These are phyloP conservation scores for Silene conica DNA, from an alignment of 148 eudicot species.

Conservation along the genomic window DNA sequence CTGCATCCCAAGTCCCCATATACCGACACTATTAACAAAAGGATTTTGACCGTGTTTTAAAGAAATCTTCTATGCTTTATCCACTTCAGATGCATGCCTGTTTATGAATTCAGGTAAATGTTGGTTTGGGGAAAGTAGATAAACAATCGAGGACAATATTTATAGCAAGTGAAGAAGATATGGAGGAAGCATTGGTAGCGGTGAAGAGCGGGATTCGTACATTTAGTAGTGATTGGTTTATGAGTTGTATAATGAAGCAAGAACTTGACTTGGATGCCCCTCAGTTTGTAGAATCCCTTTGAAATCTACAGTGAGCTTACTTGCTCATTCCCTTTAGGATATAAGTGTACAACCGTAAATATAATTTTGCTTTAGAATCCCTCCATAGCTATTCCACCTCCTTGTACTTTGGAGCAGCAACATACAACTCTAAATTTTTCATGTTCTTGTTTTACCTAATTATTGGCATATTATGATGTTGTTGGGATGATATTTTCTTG, in stretches of 20 bases:
- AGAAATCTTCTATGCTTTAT: neutral
- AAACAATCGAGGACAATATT: slow-evolving; percentile 49
- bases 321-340: slow-evolving; percentile 3
- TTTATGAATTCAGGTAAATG: slow-evolving; percentile 41
- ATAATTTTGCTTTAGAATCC: neutral
- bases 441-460: neutral
- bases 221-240: slow-evolving; percentile 77
- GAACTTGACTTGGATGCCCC: slow-evolving; percentile 20
- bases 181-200: slow-evolving; percentile 46
- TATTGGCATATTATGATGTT: neutral
- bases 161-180: slow-evolving; percentile 59
- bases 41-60: neutral
- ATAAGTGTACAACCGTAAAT: neutral
- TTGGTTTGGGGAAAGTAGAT: slow-evolving; percentile 28
- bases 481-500: neutral
- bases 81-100: neutral
- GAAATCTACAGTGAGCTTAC: slow-evolving; percentile 10
- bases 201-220: slow-evolving; percentile 58
- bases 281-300: slow-evolving; percentile 34
- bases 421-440: neutral
- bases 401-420: neutral
- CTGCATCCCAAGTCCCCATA: neutral
- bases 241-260: slow-evolving; percentile 87
- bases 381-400: neutral
- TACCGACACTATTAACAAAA: neutral